These are phyloP conservation scores for Suillus sp. DNA, from an alignment of 768 basidiomycete species.

Conservation along the genomic window DNA sequence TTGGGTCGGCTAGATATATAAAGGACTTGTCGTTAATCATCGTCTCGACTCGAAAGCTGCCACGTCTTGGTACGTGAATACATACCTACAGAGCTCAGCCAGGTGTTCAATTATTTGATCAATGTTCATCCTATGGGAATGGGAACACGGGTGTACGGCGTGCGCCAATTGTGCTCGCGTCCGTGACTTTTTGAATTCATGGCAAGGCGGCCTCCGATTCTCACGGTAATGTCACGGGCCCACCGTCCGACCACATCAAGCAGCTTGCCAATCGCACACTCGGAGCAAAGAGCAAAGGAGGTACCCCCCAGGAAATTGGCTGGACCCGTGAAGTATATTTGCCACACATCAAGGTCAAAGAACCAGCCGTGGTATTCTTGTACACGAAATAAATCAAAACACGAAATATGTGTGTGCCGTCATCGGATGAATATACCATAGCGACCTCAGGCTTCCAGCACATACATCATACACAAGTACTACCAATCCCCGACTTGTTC, in stretches of 20 bases:
- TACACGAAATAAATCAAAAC: background rate
- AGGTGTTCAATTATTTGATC: background rate
- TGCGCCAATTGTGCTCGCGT: background rate
- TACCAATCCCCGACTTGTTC: background rate
- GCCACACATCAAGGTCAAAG: background rate
- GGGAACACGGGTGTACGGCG: background rate
- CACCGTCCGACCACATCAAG: conserved; percentile 11
- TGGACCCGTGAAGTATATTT: background rate
- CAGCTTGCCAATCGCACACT: background rate
- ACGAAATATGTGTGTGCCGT: background rate
- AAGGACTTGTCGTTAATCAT: background rate
- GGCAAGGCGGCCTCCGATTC: conserved; percentile 18
- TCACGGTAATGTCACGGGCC: conserved; percentile 10
- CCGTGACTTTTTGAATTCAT: background rate
- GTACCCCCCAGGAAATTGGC: too few species aligned
- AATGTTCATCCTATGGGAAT: background rate
- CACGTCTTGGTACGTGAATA: background rate
- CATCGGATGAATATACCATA: background rate
- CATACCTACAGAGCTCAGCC: background rate
- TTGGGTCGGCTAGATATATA: background rate
- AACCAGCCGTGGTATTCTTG: background rate
- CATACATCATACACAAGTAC: background rate
- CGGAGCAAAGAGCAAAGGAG: background rate
- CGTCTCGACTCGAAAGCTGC: background rate
- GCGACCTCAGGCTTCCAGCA: background rate